Base-by-base conservation (phyloP, 2,329 filamentous ascomycete genomes). In the Xylaria sp. region DNA sequence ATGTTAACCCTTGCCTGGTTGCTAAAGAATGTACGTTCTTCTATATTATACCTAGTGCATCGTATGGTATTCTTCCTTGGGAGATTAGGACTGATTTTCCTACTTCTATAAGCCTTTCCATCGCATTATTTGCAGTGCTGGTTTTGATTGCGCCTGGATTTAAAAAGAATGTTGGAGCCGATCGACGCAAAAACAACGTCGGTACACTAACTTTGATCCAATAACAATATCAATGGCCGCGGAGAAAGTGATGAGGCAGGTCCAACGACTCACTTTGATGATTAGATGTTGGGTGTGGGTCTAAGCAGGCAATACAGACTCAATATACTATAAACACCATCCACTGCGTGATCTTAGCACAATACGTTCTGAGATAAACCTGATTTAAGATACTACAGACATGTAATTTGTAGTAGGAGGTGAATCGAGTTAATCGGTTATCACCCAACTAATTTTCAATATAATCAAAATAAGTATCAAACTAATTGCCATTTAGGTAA, bases 1-100 rank as follows among this genome's bases (percentile, higher is more conserved):
- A 59, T 53, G 20, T 33, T 42, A 44, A 36, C 54, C 42, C 63
- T 38, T 65, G 38, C 13, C 42, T 49, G 31, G 15, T 20, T 59
- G 63, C 33, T n/a, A 38, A 28, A 53, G 23, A 57, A 36, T 17
- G 36, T n/a, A n/a, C 28, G n/a, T 53, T 53, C n/a, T 33, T 28
- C 3, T 5, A n/a, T 9, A 53, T 33, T 51, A 17, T 48, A 48
- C 1, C 23, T 23, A 23, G 11, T 6, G 6, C 26, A 31, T 31
- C 23, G 46, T 28, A 23, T 28, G 46, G 46, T 23, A 20, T 49
- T 49, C 46, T 15, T 49, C 11, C 15, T 49, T 49, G 17, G 17
- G 9, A 23, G n/a, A 48, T 28, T 23, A 48, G 5, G 44, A 48
- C 44, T 49, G 46, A 20, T 15, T 23, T 23, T 28, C 20, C 23